Evolutionary conservation across 2,329 filamentous ascomycete species (phyloP), one percentile per base, ranked within the genome.

Genomic region (Monilinia aucupariae): DNA sequence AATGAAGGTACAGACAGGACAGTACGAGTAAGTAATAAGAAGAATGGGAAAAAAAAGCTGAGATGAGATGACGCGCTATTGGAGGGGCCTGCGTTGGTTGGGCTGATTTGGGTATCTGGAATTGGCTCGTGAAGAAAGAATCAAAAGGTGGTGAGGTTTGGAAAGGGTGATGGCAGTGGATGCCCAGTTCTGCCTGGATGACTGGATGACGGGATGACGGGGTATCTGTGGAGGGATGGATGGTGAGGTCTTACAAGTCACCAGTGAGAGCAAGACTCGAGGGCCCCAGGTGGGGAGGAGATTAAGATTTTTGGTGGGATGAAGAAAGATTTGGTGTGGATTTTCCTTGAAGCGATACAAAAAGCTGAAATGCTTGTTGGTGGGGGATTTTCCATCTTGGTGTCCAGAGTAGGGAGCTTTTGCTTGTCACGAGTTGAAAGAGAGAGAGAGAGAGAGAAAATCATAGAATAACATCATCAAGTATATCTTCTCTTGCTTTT

Each of bases 51-150:
- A 30, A 51, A 9, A 45, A 45, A 48, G 49, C 53, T 30, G 30
- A 45, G 20, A 45, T 10, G 50, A 56, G 50, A 61, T 61, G 59
- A 61, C 59, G 47, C 41, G 45, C 34, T 41, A 51, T 27, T 60
- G 59, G 59, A 61, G 59, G 59, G 50, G 50, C 30, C 52, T 43
- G 59, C 27, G 39, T 55, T 12, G 59, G 59, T 61, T 61, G 59
- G 59, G 59, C 59, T 61, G 59, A 56, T 61, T 61, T 61, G 52
- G 59, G 59, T 61, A 61, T 49, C 59, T 55, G 45, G 59, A 61
- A 61, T 61, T 54, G 59, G 59, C 59, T 61, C 59, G 59, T 61
- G 59, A 61, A 61, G 17, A 47, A 34, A 20, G 25, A 22, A 37
- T 25, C n/a, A n/a, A n/a, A 47, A 50, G 45, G 34, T 50, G 25